phyloP scores from a whole-genome alignment of 1,284 basidiomycete genomes.

The Cryptococcus jaspeensis region DNA sequence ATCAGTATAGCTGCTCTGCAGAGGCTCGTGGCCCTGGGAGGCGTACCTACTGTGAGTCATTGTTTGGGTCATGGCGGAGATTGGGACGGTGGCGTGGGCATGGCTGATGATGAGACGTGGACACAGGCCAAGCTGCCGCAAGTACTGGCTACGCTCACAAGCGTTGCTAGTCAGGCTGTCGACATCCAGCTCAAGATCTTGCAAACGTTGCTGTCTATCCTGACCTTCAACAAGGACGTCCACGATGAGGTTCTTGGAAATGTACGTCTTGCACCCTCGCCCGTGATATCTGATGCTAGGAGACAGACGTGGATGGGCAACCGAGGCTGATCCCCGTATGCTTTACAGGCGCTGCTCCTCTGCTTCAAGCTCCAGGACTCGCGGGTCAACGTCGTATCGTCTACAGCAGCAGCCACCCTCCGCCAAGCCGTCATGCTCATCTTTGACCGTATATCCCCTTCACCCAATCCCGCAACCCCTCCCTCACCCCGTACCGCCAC shows the following conservation, averaged over 20 bases:
- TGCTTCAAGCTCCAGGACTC: constrained; percentile 96
- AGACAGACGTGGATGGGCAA: background rate
- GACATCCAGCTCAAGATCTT: constrained; percentile 91
- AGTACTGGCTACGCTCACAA: constrained; percentile 76
- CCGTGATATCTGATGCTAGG: background rate
- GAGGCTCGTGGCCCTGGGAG: constrained; percentile 80
- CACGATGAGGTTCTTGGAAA: constrained; percentile 77
- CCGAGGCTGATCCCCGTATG: background rate
- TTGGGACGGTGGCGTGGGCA: background rate
- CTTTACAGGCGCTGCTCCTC: constrained; percentile 72
- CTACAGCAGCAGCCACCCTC: constrained; percentile 93
- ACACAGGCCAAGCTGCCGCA: constrained; percentile 66
- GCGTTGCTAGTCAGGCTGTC: constrained; percentile 86
- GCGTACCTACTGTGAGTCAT: constrained; percentile 61
- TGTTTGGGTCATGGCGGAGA: background rate
- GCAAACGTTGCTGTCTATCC: constrained; percentile 82
- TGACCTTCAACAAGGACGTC: constrained; percentile 79
- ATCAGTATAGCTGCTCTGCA: constrained; percentile 90
- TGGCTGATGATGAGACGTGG: background rate
- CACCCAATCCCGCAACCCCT: constrained; percentile 7
- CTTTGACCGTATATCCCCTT: constrained; percentile 75
- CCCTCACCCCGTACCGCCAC: constrained; percentile 7
- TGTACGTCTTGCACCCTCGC: constrained; percentile 39
- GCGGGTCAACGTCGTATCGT: constrained; percentile 91
- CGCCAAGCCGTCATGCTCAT: constrained; percentile 97